Base-by-base conservation (phyloP, 148 eudicot genomes). In the Silene latifolia region DNA sequence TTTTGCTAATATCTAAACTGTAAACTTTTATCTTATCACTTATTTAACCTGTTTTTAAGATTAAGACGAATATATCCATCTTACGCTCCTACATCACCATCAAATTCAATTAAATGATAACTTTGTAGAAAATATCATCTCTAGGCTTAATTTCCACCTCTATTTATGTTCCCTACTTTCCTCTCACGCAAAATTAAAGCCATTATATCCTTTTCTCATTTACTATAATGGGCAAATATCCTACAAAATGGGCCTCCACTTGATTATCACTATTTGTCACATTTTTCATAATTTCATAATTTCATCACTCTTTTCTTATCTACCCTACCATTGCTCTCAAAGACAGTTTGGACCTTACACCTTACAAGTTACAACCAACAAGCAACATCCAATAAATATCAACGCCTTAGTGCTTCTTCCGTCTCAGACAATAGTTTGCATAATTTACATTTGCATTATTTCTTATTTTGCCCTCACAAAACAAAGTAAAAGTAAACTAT, bases 201-300 rank as follows among this genome's bases (percentile, higher is more conserved):
- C 71, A 69, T 51, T 19, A 69, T 69, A 12, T 69, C 39, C 0
- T 69, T 69, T 48, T 69, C 72, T 21, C 60, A 53, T 24, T 24
- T 54, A 70, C 73, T 21, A 51, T 70, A 51, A 51, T 70, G 62
- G 53, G 44, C 13, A 67, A 14, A 67, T 67, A 67, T 29, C 23
- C 11, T 35, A 35, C 42, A 15, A 65, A 7, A 0, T 24, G 56
- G 29, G 53, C 25, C 71, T 44, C 54, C 25, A 32, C 25, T 67
- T 67, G 25, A n/a, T 67, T 42, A 42, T 67, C 53, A 42, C 71
- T 23, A 35, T 35, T 35, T 39, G 8, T 39, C 44, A 5, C 44
- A 39, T 39, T 39, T n/a, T 44, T 46, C 54, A 19, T 44, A 19
- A 67, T 67, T 67, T 59, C 35, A 32, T 27, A 27, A 27, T 27